Conservation (phyloP, 768 basidiomycete genomes). For the Flagelloscypha sp. region DNA sequence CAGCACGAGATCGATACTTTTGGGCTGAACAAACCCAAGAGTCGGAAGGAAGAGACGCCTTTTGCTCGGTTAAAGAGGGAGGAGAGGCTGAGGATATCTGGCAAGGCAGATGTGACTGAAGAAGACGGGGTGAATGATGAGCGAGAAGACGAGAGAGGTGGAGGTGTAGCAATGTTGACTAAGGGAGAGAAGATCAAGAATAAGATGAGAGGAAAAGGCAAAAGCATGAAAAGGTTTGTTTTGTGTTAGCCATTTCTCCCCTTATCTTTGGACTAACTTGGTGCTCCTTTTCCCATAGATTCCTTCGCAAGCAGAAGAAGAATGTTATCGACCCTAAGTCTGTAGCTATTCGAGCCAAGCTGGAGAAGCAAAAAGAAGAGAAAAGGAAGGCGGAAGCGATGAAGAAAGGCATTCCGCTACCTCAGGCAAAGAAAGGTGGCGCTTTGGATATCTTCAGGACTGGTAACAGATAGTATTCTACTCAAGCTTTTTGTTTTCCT, state of each 20-base stretch:
- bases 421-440: no score
- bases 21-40: conserved; percentile 30
- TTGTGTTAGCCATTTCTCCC: no score
- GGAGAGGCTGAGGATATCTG: conserved; percentile 65
- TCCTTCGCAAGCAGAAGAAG: conserved; percentile 85
- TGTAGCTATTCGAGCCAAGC: conserved; percentile 61
- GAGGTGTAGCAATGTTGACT: conserved; percentile 19
- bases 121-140: conserved; percentile 29
- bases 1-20: conserved; percentile 39
- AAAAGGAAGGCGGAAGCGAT: conserved; percentile 25
- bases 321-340: conserved; percentile 85
- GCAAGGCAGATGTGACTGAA: conserved; percentile 67
- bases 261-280: background rate
- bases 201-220: conserved; percentile 82
- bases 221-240: conserved; percentile 68
- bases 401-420: conserved; percentile 21
- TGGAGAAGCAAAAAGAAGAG: conserved; percentile 51
- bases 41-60: conserved; percentile 41
- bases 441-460: no score
- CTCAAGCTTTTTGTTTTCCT: no score
- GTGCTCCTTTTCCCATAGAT: conserved; percentile 24
- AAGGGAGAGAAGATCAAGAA: conserved; percentile 51
- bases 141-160: conserved; percentile 31
- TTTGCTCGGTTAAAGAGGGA: conserved; percentile 71
- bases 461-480: no score